phyloP scores from a whole-genome alignment of 2,329 filamentous ascomycete species.

The Xylariaceae sp. region DNA sequence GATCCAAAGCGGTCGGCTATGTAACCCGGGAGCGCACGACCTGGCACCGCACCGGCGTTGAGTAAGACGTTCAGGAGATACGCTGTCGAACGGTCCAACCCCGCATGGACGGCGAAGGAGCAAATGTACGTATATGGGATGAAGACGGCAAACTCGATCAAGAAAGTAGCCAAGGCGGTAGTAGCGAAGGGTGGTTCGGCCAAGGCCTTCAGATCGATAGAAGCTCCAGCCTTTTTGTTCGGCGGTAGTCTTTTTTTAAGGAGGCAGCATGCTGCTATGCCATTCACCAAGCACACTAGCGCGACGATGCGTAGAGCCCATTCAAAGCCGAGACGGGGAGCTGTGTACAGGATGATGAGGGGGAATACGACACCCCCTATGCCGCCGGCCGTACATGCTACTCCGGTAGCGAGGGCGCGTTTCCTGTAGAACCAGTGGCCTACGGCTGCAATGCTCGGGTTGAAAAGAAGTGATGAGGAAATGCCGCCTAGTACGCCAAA shows the following conservation, averaged over 20 bases:
- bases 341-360: conserved; percentile 11
- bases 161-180: conserved; percentile 11
- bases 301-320: conserved; percentile 15
- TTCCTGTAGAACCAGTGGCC: conserved; percentile 15
- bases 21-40: conserved; percentile 14
- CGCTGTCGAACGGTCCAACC: conserved; percentile 7
- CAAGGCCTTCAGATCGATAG: conserved; percentile 12
- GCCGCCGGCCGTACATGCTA: conserved; percentile 14
- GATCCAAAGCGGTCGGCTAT: conserved; percentile 16
- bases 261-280: conserved; percentile 7
- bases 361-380: conserved; percentile 14
- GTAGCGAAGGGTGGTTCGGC: conserved; percentile 10
- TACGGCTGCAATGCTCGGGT: conserved; percentile 15
- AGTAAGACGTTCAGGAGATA: conserved; percentile 14
- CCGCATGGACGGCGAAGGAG: conserved; percentile 9
- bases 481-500: conserved; percentile 15
- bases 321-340: conserved; percentile 11
- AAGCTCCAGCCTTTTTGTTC: conserved; percentile 14
- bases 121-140: conserved; percentile 16
- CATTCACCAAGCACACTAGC: conserved; percentile 5
- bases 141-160: conserved; percentile 15
- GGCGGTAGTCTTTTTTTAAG: conserved; percentile 12
- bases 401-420: conserved; percentile 14
- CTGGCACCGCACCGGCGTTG: conserved; percentile 12
- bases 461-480: conserved; percentile 12